Conservation (phyloP, 495 filamentous ascomycete genomes). For the Aspergillus mulundensis region DNA sequence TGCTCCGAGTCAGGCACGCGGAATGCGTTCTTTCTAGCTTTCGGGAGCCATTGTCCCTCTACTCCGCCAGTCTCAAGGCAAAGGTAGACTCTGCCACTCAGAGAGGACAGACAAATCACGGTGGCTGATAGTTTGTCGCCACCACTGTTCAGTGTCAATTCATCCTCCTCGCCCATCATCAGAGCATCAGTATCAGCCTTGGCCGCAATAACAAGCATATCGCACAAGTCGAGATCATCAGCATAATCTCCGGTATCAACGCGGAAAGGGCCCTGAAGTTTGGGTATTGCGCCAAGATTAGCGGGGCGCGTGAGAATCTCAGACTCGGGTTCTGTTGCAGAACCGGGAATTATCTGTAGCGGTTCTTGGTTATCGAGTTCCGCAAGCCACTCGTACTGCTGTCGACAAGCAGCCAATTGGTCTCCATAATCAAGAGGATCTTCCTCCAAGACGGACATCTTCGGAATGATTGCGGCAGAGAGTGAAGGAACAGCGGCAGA, state of each 20-base stretch:
- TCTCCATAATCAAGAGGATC: slow-evolving; percentile 54
- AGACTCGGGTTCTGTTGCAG: slow-evolving; percentile 42
- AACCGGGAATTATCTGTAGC: slow-evolving; percentile 20
- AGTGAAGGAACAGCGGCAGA: slow-evolving; percentile 70
- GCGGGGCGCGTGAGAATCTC: slow-evolving; percentile 70
- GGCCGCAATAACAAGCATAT: slow-evolving; percentile 54
- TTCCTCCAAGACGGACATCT: slow-evolving; percentile 56
- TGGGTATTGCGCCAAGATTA: slow-evolving; percentile 68
- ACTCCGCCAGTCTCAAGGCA: slow-evolving; percentile 78
- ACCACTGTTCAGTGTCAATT: slow-evolving; percentile 43
- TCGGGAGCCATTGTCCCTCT: slow-evolving; percentile 81
- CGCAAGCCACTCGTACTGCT: slow-evolving; percentile 77
- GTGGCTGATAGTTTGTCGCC: slow-evolving; percentile 66
- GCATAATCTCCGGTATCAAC: slow-evolving; percentile 60
- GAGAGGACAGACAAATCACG: slow-evolving; percentile 71
- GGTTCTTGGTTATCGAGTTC: slow-evolving; percentile 79
- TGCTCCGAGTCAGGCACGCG: slow-evolving; percentile 36
- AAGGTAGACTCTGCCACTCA: slow-evolving; percentile 66
- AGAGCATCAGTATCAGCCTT: slow-evolving; percentile 50
- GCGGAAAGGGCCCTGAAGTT: slow-evolving; percentile 81
- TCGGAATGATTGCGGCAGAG: slow-evolving; percentile 67
- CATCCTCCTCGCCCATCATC: slow-evolving; percentile 50
- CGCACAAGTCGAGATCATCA: slow-evolving; percentile 65
- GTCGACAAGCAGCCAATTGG: slow-evolving; percentile 41
- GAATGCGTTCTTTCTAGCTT: slow-evolving; percentile 43